Conservation (phyloP, 129 eudicot species). For the Erigeron canadensis region DNA sequence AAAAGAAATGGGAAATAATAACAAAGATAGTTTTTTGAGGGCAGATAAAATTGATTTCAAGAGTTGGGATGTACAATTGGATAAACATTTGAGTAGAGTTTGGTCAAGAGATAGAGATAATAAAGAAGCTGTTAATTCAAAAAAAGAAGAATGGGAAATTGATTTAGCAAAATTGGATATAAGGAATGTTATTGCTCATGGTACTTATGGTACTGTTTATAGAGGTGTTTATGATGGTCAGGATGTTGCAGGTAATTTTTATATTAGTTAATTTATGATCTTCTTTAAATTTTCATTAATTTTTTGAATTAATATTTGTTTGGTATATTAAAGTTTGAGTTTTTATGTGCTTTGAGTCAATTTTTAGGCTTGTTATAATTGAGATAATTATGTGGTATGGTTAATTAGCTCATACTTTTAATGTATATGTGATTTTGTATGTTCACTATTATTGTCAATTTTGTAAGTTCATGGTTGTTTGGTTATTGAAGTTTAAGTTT, state of each 20-base stretch:
- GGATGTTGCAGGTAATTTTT: slow-evolving; percentile 83
- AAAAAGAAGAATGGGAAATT: slow-evolving; percentile 87
- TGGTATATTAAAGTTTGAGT: slow-evolving; percentile 6
- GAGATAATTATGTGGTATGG: background rate
- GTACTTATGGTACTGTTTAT: slow-evolving; percentile 90
- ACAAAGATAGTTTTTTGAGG: slow-evolving; percentile 49
- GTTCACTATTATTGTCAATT: too few relatives aligned
- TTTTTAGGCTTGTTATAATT: slow-evolving; percentile 18
- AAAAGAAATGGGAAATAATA: slow-evolving; percentile 50
- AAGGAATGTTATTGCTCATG: slow-evolving; percentile 73
- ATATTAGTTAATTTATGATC: background rate
- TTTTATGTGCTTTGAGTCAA: slow-evolving; percentile 15
- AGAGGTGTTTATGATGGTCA: slow-evolving; percentile 80
- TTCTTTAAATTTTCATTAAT: background rate
- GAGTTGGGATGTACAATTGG: slow-evolving; percentile 78
- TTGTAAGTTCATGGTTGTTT: slow-evolving; percentile 8
- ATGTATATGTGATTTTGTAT: too few relatives aligned
- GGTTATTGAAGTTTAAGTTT: slow-evolving; percentile 5
- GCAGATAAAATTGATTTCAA: slow-evolving; percentile 94
- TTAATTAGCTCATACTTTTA: background rate
- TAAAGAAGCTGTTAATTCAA: slow-evolving; percentile 21
- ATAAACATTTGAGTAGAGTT: slow-evolving; percentile 72
- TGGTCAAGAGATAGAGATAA: slow-evolving; percentile 60
- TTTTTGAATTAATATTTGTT: slow-evolving; percentile 4
- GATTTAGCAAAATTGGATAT: slow-evolving; percentile 78